Percentiles rank a stretch among this genome's conserved stretches.
Evolutionary conservation across 495 filamentous ascomycete species (phyloP).

Genomic region (Amphirosellinia nigrospora): DNA sequence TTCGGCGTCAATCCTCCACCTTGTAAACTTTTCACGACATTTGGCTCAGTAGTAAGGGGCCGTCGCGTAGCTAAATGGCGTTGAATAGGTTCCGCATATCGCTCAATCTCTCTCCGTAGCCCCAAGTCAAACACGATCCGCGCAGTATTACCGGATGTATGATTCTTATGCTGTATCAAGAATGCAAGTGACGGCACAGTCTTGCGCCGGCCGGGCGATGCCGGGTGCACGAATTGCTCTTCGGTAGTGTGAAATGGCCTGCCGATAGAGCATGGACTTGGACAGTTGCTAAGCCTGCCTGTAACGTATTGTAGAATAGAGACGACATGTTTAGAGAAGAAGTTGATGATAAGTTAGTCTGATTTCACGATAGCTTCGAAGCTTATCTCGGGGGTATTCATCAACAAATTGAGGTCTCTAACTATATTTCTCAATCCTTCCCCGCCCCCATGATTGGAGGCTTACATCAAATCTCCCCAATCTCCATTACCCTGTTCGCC

Average conservation of each 20-base stretch:
- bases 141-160: slow-evolving; percentile 26
- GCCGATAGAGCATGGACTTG: slow-evolving; percentile 54
- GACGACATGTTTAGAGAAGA: neutral
- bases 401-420: neutral
- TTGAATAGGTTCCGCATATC: slow-evolving; percentile 43
- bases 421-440: neutral
- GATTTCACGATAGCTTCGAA: neutral
- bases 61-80: slow-evolving; percentile 44
- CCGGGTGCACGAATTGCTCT: slow-evolving; percentile 46
- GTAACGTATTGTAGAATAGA: neutral
- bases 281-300: slow-evolving; percentile 42
- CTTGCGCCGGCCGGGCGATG: slow-evolving; percentile 31
- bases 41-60: slow-evolving; percentile 43
- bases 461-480: neutral
- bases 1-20: slow-evolving; percentile 38
- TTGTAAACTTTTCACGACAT: slow-evolving; percentile 42
- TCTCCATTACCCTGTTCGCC: neutral
- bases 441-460: slow-evolving; percentile 2
- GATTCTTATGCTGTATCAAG: slow-evolving; percentile 43
- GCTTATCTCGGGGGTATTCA: neutral
- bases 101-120: slow-evolving; percentile 37
- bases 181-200: slow-evolving; percentile 41
- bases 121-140: slow-evolving; percentile 52
- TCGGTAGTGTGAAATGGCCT: slow-evolving; percentile 50
- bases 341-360: neutral